Evolutionary conservation across 2,329 filamentous ascomycete species (phyloP), one percentile per base, ranked within the genome.

Genomic region (Colletotrichum simmondsii): DNA sequence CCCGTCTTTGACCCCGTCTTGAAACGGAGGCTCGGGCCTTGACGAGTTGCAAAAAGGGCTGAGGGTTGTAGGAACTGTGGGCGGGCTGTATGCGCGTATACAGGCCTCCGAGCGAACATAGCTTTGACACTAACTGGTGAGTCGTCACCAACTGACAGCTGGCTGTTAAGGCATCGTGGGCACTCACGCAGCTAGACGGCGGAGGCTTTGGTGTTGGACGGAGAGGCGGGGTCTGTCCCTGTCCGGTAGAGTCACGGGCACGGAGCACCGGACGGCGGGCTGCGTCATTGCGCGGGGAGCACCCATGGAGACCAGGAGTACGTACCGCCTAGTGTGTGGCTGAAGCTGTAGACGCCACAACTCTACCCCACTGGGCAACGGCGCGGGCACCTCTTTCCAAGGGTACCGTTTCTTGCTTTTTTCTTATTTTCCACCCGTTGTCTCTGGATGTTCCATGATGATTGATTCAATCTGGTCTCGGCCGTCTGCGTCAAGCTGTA

Each of bases 21-120:
- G 71, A 73, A 73, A 73, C 71, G 56, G 56, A 73, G 71, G 71
- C 71, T 65, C 71, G 71, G 63, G 61, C 66, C 56, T 60, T 32
- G 57, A 59, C 4, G 22, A 30, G 30, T 54, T 14, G 22, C 26
- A 58, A 54, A 37, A 65, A 57, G 57, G 60, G 53, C 53, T 58
- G 28, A 42, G 66, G 35, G 61, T 37, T 49, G 54, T 22, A 19
- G 28, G n/a, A 54, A 49, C 42, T 64, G 61, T 53, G 46, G 16
- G 19, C 4, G 28, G 22, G 7, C 28, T 16, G 24, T n/a, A 58
- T 54, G n/a, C 32, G 49, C 6, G 30, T 42, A 24, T n/a, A 7
- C 11, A 14, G 10, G 26, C 11, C 14, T 32, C 19, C n/a, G 57
- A 42, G 32, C n/a, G 32, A 12, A 42, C 10, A 28, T 2, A 52